These are phyloP conservation scores for Tricholoma saponaceum DNA, from an alignment of 768 basidiomycete species.

Conservation along the genomic window DNA sequence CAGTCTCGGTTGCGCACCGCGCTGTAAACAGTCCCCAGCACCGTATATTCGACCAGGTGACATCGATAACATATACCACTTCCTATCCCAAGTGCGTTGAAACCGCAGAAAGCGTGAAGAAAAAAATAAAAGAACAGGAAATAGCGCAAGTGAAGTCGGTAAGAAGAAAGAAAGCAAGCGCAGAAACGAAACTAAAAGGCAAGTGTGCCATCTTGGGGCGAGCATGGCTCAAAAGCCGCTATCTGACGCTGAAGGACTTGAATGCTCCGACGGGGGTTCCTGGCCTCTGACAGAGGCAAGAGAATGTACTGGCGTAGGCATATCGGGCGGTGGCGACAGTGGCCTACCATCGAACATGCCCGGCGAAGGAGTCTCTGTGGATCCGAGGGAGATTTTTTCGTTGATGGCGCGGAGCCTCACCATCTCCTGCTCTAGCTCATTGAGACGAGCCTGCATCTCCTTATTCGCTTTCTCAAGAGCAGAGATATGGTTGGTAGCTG, in stretches of 20 bases:
- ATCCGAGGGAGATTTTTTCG: constrained; percentile 76
- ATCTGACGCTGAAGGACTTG: constrained; percentile 51
- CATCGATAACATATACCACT: constrained; percentile 24
- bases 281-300: constrained; percentile 57
- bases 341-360: constrained; percentile 47
- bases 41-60: constrained; percentile 13
- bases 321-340: constrained; percentile 64
- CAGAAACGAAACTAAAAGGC: constrained; percentile 7
- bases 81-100: constrained; percentile 24
- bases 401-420: constrained; percentile 68
- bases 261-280: constrained; percentile 60
- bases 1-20: constrained; percentile 19
- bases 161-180: constrained; percentile 9
- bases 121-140: constrained; percentile 27
- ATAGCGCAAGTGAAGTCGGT: constrained; percentile 17
- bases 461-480: constrained; percentile 69
- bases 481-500: constrained; percentile 79
- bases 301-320: constrained; percentile 38
- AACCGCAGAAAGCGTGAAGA: constrained; percentile 19
- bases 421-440: constrained; percentile 64
- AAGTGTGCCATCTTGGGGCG: neutral
- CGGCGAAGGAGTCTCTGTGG: constrained; percentile 54
- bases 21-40: constrained; percentile 17
- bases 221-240: constrained; percentile 36
- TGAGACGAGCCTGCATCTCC: constrained; percentile 65